Conservation (phyloP, 2,329 filamentous ascomycete genomes). For the Truncatella angustata region DNA sequence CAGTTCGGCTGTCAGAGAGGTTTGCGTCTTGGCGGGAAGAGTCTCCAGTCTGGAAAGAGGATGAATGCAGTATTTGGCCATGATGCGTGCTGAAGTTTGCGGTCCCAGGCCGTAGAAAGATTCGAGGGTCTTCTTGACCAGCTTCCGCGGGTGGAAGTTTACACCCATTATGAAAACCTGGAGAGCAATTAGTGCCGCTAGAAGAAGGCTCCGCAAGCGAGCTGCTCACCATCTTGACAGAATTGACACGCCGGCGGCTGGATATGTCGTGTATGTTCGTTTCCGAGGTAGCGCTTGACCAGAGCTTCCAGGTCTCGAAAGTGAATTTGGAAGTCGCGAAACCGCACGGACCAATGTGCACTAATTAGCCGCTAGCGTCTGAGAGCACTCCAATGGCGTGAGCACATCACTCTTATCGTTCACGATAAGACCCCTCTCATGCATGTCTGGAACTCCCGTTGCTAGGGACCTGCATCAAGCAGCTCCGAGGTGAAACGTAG, state of each 20-base stretch:
- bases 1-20: slow-evolving; percentile 79
- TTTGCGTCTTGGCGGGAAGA: slow-evolving; percentile 72
- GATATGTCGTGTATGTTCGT: not conserved
- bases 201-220: no score
- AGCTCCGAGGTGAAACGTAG: slow-evolving; percentile 19
- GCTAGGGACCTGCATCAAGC: slow-evolving; percentile 10
- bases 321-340: slow-evolving; percentile 1
- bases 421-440: slow-evolving; percentile 2
- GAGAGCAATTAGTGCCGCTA: not conserved
- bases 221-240: slow-evolving; percentile 1
- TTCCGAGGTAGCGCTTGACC: not conserved
- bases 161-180: slow-evolving; percentile 83
- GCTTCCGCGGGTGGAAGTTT: slow-evolving; percentile 79
- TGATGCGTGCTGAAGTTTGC: slow-evolving; percentile 66
- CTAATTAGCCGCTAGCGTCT: not conserved
- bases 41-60: slow-evolving; percentile 75
- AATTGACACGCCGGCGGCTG: not conserved
- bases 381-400: slow-evolving; percentile 2
- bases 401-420: not conserved
- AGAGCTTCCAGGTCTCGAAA: not conserved
- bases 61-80: slow-evolving; percentile 88
- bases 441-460: not conserved
- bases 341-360: slow-evolving; percentile 4
- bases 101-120: slow-evolving; percentile 84
- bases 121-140: slow-evolving; percentile 81